phyloP scores from a whole-genome alignment of 1,139 yeast genomes.

The Yueomyces sp. region DNA sequence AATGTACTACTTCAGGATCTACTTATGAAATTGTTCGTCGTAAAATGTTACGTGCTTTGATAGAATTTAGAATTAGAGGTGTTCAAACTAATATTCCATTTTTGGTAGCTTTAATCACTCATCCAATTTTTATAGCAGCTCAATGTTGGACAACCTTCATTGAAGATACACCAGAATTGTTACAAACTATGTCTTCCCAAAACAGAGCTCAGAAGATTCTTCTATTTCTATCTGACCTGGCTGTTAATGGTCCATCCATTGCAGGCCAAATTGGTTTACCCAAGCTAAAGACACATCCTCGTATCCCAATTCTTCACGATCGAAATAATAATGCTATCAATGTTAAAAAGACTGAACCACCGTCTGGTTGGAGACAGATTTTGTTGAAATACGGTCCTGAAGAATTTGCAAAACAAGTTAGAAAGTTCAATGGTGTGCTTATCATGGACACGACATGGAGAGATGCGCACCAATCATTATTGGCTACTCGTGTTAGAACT shows the following conservation, averaged over 20 bases:
- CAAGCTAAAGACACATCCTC: conserved; percentile 61
- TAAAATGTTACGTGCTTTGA: conserved; percentile 91
- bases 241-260: conserved; percentile 89
- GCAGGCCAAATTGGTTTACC: conserved; percentile 94
- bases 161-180: conserved; percentile 92
- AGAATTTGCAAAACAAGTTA: conserved; percentile 76
- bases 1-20: conserved; percentile 93
- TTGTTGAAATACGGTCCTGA: conserved; percentile 78
- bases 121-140: conserved; percentile 80
- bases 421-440: conserved; percentile 74
- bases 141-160: conserved; percentile 97
- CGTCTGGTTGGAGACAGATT: conserved; percentile 86
- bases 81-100: conserved; percentile 97
- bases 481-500: conserved; percentile 96
- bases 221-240: conserved; percentile 80
- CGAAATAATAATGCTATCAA: conserved; percentile 38
- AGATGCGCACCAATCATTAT: conserved; percentile 97
- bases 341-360: conserved; percentile 40
- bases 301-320: conserved; percentile 60
- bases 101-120: conserved; percentile 81
- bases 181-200: conserved; percentile 89
- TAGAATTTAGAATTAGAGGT: conserved; percentile 97
- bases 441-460: conserved; percentile 99
- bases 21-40: conserved; percentile 94
- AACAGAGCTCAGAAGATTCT: conserved; percentile 93